phyloP scores from a whole-genome alignment of 116 monocot species.

The Thalassia testudinum region DNA sequence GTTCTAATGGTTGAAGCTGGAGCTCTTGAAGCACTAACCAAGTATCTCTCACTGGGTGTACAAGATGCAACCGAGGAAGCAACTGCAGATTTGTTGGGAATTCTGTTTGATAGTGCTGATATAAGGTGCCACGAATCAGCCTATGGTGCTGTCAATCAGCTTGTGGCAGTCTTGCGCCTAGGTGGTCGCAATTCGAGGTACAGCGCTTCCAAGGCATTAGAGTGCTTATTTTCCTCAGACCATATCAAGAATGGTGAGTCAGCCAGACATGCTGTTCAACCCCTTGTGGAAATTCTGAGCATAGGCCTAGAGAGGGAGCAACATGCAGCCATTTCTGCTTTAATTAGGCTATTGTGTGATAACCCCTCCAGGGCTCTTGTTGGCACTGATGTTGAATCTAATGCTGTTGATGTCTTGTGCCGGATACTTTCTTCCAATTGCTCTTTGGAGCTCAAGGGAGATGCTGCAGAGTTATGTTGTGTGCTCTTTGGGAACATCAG shows the following conservation, averaged over 20 bases:
- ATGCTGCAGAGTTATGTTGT: constrained; percentile 88
- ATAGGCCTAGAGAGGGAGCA: constrained; percentile 85
- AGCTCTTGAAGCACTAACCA: constrained; percentile 72
- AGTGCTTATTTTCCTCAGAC: constrained; percentile 81
- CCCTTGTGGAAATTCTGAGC: constrained; percentile 84
- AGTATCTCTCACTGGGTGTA: constrained; percentile 89
- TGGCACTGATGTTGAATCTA: constrained; percentile 77
- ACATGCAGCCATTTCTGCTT: constrained; percentile 93
- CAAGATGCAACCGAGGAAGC: constrained; percentile 98
- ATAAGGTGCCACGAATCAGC: constrained; percentile 79
- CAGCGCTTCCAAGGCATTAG: constrained; percentile 93
- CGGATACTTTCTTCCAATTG: constrained; percentile 79
- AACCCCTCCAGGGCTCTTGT: constrained; percentile 66
- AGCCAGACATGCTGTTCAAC: constrained; percentile 76
- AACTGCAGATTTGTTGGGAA: constrained; percentile 70
- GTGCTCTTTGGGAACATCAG: constrained; percentile 90
- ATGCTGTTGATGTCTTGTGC: constrained; percentile 87
- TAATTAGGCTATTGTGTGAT: constrained; percentile 68
- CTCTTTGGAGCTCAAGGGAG: constrained; percentile 84
- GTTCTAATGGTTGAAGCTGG: constrained; percentile 91
- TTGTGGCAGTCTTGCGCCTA: constrained; percentile 81
- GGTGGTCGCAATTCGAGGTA: constrained; percentile 92
- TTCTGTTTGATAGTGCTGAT: constrained; percentile 74
- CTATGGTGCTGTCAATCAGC: constrained; percentile 76
- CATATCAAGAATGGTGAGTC: constrained; percentile 87